Evolutionary conservation across 2,329 filamentous ascomycete genomes (phyloP).

Genomic region (Phialemonium atrogriseum): DNA sequence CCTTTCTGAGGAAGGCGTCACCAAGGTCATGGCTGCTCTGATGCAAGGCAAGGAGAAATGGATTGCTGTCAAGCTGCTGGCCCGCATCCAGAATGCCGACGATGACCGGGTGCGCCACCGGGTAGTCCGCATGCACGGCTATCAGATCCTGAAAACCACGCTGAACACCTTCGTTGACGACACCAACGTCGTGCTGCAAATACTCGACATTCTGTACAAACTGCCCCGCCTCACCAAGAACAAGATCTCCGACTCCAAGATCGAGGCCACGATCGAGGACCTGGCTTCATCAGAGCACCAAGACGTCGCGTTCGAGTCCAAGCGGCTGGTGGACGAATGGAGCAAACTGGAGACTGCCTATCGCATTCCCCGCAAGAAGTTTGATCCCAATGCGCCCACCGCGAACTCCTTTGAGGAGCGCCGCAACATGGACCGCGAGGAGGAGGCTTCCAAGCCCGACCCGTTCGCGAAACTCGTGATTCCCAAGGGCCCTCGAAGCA

Average conservation of each 20-base stretch:
- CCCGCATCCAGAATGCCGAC: constrained; percentile 77
- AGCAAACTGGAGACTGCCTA: constrained; percentile 84
- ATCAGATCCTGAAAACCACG: constrained; percentile 85
- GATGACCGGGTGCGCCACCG: constrained; percentile 82
- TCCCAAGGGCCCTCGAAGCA: constrained; percentile 54
- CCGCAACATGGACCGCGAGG: constrained; percentile 38
- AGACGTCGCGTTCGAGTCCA: constrained; percentile 64
- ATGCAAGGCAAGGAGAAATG: constrained; percentile 99
- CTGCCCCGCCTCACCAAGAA: constrained; percentile 89
- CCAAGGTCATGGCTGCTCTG: constrained; percentile 90
- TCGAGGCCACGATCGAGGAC: constrained; percentile 70
- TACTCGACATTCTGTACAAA: constrained; percentile 79
- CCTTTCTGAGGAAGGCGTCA: constrained; percentile 74
- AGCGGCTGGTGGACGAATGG: constrained; percentile 72
- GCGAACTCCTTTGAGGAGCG: constrained; percentile 55
- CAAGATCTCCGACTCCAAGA: constrained; percentile 94
- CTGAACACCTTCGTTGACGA: constrained; percentile 83
- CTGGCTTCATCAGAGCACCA: constrained; percentile 63
- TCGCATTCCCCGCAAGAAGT: constrained; percentile 83
- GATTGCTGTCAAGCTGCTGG: constrained; percentile 92
- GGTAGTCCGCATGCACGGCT: constrained; percentile 94
- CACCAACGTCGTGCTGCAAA: constrained; percentile 79
- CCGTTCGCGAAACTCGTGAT: constrained; percentile 40
- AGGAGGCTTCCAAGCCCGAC: constrained; percentile 31
- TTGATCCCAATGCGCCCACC: constrained; percentile 55